phyloP scores from a whole-genome alignment of 2,329 filamentous ascomycete species.

The Dactylellina drechsleri region DNA sequence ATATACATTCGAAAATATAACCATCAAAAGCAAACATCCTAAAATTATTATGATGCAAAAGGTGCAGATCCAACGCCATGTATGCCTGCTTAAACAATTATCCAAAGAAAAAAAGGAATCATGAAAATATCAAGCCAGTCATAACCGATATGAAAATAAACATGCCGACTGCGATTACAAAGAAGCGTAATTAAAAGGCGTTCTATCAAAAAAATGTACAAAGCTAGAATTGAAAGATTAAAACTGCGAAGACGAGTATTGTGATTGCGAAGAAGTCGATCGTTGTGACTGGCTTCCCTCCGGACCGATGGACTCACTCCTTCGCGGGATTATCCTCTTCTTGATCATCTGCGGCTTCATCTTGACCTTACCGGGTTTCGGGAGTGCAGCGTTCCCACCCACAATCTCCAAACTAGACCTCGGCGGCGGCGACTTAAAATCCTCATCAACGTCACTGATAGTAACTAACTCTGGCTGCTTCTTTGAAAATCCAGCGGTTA shows the following conservation, averaged over 20 bases:
- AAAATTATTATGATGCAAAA: too few species aligned
- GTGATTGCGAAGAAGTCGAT: slow-evolving; percentile 18
- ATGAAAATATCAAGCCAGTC: too few species aligned
- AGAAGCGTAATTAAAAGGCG: not conserved
- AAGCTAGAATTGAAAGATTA: slow-evolving; percentile 13
- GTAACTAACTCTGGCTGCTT: slow-evolving; percentile 25
- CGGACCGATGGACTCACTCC: slow-evolving; percentile 21
- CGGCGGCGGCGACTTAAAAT: slow-evolving; percentile 4
- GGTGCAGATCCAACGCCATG: too few species aligned
- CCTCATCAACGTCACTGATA: slow-evolving; percentile 23
- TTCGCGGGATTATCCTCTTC: slow-evolving; percentile 7
- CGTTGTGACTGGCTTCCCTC: slow-evolving; percentile 14
- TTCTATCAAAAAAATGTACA: not conserved
- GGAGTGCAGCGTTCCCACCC: not conserved
- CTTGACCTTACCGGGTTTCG: slow-evolving; percentile 22
- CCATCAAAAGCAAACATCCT: too few species aligned
- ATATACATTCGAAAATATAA: too few species aligned
- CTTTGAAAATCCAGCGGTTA: not conserved
- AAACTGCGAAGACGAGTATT: not conserved
- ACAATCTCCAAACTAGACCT: slow-evolving; percentile 34
- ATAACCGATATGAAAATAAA: too few species aligned
- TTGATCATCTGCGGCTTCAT: slow-evolving; percentile 26
- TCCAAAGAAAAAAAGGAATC: too few species aligned
- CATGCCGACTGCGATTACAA: too few species aligned
- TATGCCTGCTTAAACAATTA: too few species aligned